phyloP scores from a whole-genome alignment of 2,329 filamentous ascomycete species.

The Cladosporium sp. region DNA sequence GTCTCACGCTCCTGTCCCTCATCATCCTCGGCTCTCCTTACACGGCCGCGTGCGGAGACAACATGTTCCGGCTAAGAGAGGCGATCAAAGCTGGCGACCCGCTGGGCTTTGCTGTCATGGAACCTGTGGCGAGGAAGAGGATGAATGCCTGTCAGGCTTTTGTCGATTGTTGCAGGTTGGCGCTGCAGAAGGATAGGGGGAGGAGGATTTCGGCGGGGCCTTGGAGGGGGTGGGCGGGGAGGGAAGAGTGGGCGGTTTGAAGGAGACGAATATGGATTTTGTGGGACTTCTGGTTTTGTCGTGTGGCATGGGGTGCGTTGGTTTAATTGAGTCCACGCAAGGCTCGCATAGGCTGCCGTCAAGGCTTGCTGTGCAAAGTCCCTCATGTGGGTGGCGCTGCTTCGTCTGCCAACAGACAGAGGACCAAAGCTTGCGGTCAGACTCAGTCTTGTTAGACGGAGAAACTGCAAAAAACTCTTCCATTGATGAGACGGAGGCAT shows the following conservation, averaged over 20 bases:
- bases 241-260: slow-evolving; percentile 17
- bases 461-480: no score
- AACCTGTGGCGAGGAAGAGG: slow-evolving; percentile 30
- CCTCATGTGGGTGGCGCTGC: no score
- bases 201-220: slow-evolving; percentile 25
- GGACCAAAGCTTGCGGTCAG: no score
- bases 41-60: slow-evolving; percentile 33
- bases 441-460: no score
- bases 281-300: neutral
- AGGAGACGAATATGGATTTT: neutral
- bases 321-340: no score
- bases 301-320: neutral
- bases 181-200: slow-evolving; percentile 34
- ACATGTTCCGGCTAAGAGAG: slow-evolving; percentile 40
- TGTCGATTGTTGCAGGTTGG: slow-evolving; percentile 35
- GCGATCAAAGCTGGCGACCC: slow-evolving; percentile 41
- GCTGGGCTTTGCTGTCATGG: slow-evolving; percentile 37
- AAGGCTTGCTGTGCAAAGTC: no score
- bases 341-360: no score
- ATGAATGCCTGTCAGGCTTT: slow-evolving; percentile 31
- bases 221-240: slow-evolving; percentile 31
- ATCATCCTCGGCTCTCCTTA: slow-evolving; percentile 42
- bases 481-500: no score
- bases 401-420: no score
- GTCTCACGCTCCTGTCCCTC: slow-evolving; percentile 41